A percentile compares a stretch with the other conserved stretches of the same genome.
These are phyloP conservation scores for Leptographium wingfieldii DNA, from an alignment of 2,329 filamentous ascomycete genomes.

Conservation along the genomic window DNA sequence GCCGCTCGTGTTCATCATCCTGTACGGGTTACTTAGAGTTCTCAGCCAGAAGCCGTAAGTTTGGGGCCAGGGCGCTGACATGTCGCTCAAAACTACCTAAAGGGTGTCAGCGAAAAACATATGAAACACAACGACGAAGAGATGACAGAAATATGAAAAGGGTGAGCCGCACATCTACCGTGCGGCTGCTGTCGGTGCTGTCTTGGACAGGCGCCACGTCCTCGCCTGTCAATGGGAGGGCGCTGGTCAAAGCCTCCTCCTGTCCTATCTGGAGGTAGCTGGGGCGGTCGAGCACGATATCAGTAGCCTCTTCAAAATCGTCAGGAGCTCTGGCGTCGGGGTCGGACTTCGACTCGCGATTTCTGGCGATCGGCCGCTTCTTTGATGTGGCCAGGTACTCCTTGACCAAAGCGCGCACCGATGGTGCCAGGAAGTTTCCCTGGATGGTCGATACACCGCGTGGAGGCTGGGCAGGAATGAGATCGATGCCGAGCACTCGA, in stretches of 20 bases:
- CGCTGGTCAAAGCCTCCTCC: slow-evolving; percentile 17
- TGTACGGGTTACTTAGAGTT: slow-evolving; percentile 94
- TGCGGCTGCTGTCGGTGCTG: slow-evolving; percentile 33
- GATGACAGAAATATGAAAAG: neutral
- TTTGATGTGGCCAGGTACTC: slow-evolving; percentile 47
- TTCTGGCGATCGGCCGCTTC: neutral
- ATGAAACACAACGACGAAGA: neutral
- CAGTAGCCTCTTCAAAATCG: slow-evolving; percentile 7
- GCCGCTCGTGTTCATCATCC: slow-evolving; percentile 99
- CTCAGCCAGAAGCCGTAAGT: slow-evolving; percentile 66
- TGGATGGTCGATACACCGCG: slow-evolving; percentile 89
- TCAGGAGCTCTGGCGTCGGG: neutral
- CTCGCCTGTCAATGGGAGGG: slow-evolving; percentile 9
- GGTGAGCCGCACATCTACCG: slow-evolving; percentile 52
- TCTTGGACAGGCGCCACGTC: slow-evolving; percentile 16
- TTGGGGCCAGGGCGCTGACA: slow-evolving; percentile 93
- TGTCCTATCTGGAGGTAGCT: slow-evolving; percentile 58
- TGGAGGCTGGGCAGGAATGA: slow-evolving; percentile 85
- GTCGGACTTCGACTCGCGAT: neutral
- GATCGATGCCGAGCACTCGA: slow-evolving; percentile 79
- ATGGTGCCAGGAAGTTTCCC: slow-evolving; percentile 73
- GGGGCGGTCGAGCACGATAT: slow-evolving; percentile 26
- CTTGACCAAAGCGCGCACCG: slow-evolving; percentile 64
- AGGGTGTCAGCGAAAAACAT: neutral
- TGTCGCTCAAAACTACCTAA: slow-evolving; percentile 94